Conservation (phyloP, 805 yeast species). For the Candida parachauliodes region DNA sequence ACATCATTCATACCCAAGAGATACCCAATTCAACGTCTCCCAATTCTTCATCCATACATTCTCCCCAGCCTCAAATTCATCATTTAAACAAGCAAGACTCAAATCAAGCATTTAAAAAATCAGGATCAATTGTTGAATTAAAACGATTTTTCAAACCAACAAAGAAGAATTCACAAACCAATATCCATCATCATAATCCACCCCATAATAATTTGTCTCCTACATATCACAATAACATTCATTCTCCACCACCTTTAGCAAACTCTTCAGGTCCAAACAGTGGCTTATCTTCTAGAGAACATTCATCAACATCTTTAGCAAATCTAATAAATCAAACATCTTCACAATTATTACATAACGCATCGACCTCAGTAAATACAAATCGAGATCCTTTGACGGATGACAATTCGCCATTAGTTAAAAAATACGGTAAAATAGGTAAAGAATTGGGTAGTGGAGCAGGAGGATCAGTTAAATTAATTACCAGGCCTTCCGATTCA, state of each 20-base stretch:
- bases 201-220: slow-evolving; percentile 1
- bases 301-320: slow-evolving; percentile 34
- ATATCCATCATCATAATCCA: slow-evolving; percentile 5
- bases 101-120: slow-evolving; percentile 29
- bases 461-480: slow-evolving; percentile 83
- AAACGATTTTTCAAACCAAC: slow-evolving; percentile 69
- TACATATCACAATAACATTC: slow-evolving; percentile 20
- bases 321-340: slow-evolving; percentile 35
- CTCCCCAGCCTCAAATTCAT: slow-evolving; percentile 8
- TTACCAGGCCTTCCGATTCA: slow-evolving; percentile 61
- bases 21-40: slow-evolving; percentile 1
- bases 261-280: slow-evolving; percentile 3
- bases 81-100: slow-evolving; percentile 19
- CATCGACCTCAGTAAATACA: slow-evolving; percentile 34
- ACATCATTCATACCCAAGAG: not conserved
- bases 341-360: slow-evolving; percentile 33
- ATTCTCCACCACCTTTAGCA: slow-evolving; percentile 26
- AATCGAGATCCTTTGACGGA: slow-evolving; percentile 35
- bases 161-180: slow-evolving; percentile 23
- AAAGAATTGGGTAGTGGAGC: slow-evolving; percentile 93
- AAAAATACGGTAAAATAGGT: slow-evolving; percentile 77
- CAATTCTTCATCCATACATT: slow-evolving; percentile 2
- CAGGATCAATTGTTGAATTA: slow-evolving; percentile 64
- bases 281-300: slow-evolving; percentile 24
- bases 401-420: slow-evolving; percentile 56